phyloP scores from a whole-genome alignment of 371 early-diverging fungal genomes.

The Syncephalis fuscata region DNA sequence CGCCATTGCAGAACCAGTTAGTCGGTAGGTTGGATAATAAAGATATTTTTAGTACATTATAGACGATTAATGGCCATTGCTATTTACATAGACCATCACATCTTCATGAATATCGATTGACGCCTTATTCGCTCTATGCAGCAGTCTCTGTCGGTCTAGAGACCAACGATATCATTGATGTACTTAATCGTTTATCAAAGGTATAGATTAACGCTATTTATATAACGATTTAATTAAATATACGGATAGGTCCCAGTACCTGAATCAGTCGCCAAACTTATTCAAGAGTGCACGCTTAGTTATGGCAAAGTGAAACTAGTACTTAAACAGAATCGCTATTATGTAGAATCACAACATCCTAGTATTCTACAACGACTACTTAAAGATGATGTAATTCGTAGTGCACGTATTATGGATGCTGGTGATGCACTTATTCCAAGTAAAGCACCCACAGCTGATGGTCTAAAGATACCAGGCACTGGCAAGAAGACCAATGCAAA shows the following conservation, averaged over 20 bases:
- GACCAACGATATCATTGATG: slow-evolving; percentile 89
- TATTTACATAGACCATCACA: slow-evolving; percentile 55
- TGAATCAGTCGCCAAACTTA: slow-evolving; percentile 68
- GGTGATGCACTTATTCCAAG: slow-evolving; percentile 10
- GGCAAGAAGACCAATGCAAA: background rate
- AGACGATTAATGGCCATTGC: background rate
- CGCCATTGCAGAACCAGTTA: slow-evolving; percentile 97
- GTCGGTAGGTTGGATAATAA: slow-evolving; percentile 28
- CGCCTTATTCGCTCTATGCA: slow-evolving; percentile 97
- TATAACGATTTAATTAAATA: too few species aligned
- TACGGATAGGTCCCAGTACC: slow-evolving; percentile 52
- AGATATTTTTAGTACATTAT: background rate
- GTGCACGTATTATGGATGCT: slow-evolving; percentile 36
- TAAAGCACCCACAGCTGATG: slow-evolving; percentile 34
- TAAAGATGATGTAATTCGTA: slow-evolving; percentile 60
- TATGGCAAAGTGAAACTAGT: slow-evolving; percentile 98
- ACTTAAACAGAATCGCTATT: slow-evolving; percentile 89
- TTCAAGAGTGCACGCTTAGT: slow-evolving; percentile 78
- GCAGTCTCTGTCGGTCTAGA: slow-evolving; percentile 98
- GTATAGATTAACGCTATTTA: too few species aligned
- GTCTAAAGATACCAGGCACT: slow-evolving; percentile 3
- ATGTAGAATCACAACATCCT: slow-evolving; percentile 78
- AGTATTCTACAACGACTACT: slow-evolving; percentile 72
- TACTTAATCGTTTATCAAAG: slow-evolving; percentile 84
- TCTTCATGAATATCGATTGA: slow-evolving; percentile 98